Evolutionary conservation across 2,329 filamentous ascomycete species (phyloP), one percentile per base, ranked within the genome.

Genomic region (Verticillium nubilum): DNA sequence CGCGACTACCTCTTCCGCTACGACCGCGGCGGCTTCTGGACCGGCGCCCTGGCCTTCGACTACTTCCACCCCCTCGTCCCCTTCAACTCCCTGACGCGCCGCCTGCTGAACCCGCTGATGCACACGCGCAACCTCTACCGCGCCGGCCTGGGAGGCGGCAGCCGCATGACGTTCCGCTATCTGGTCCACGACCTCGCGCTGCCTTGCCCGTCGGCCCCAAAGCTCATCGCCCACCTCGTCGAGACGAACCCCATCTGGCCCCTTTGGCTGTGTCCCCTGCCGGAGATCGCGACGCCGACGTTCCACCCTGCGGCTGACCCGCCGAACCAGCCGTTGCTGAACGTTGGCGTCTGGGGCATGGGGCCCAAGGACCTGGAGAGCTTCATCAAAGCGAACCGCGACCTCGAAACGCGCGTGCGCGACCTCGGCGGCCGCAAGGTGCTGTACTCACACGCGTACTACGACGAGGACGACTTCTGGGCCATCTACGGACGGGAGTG

Each of bases 1-100:
- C 73, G 74, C 2, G 87, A 90, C 67, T 90, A 90, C 70, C 81
- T 90, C 61, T 90, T 90, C 72, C 82, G 87, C 17, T 90, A 88
- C 72, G 86, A 90, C 69, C 81, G 87, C 35, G 87, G 86, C 54
- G 86, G 82, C 2, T 90, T 90, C 73, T 90, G 87, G 87, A 83
- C 83, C 3, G 87, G 83, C 10, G 74, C 74, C 25, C 83, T 86
- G 60, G 84, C 86, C 2, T 89, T 87, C 71, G 70, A 74, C 25
- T 90, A 89, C 71, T 89, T 89, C 70, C 56, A 58, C 17, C 42
- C 42, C 7, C 67, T 80, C 35, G 82, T 80, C 1, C 87, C 87
- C 0, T 89, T 89, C 72, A 90, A 87, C 74, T 76, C 80, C 35
- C 70, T 84, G 64, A 89, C 86, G 0, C 80, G 87, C 23, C 82